Base-by-base conservation (phyloP, 2,329 filamentous ascomycete genomes). In the Berkeleyomyces rouxiae region DNA sequence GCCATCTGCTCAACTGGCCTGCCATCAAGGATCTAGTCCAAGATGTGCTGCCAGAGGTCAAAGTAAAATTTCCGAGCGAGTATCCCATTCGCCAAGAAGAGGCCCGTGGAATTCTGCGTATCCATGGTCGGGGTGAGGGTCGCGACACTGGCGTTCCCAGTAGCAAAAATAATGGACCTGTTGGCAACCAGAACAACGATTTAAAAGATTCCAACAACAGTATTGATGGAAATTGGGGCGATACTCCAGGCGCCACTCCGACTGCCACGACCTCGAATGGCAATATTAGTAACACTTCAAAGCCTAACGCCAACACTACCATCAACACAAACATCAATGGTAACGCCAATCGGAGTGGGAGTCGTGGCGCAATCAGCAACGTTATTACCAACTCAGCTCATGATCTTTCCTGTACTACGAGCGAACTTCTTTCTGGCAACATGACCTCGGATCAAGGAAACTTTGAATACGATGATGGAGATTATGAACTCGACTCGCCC, bases 61-160 rank as follows among this genome's bases (percentile, higher is more conserved):
- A 76, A 39, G 77, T 84, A 68, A 75, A 77, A 40, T 78, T 79
- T 61, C 78, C 84, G 36, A 81, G 82, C 62, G 82, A 87, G 67
- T 95, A 90, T 70, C 88, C 90, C 0, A 87, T 93, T 71, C 79
- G 83, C 37, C 78, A 84, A 61, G 90, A 95, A 71, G 82, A 88
- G 69, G 79, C 79, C 63, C 82, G 90, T 39, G 90, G 90, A 0
- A 73, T 88, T 5, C 76, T 95, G 47, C 82, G 87, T 33, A 76
- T 92, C 1, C 90, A 87, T 72, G 90, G 90, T 0, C 82, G 85
- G 65, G 90, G 90, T 3, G 89, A 95, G 72, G 88, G 61, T 2
- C 53, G 44, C 69, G 70, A n/a, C 69, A 71, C 40, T 69, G 71
- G 46, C 72, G 37, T 55, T 55, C 51, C 51, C 36, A 55, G 51